phyloP scores from a whole-genome alignment of 768 basidiomycete species.

The Albatrellus ellisii region DNA sequence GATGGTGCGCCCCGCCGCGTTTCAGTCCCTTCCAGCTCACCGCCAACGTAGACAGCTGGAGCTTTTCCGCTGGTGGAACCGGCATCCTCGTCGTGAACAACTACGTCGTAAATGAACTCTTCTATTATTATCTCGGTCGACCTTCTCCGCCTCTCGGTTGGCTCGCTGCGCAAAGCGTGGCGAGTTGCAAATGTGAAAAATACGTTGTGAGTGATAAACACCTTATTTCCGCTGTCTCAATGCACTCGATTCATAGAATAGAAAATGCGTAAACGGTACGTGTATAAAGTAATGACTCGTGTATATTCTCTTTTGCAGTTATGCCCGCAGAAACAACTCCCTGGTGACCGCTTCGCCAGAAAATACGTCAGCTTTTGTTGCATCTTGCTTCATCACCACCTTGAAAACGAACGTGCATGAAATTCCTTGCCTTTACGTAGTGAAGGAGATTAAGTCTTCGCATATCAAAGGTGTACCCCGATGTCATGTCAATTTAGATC shows the following conservation, averaged over 20 bases:
- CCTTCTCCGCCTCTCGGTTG: conserved; percentile 48
- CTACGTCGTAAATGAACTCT: conserved; percentile 44
- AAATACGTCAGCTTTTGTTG: conserved; percentile 25
- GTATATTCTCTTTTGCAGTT: not conserved
- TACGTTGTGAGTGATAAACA: conserved; percentile 28
- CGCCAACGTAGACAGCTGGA: conserved; percentile 2
- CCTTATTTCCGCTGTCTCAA: not conserved
- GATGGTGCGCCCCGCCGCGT: not conserved
- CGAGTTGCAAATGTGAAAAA: conserved; percentile 43
- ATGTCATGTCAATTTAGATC: not conserved
- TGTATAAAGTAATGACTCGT: not conserved
- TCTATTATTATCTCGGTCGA: conserved; percentile 46
- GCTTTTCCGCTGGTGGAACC: conserved; percentile 40
- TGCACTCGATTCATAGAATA: not conserved
- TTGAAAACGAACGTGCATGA: too few species aligned
- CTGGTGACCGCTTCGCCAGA: conserved; percentile 42
- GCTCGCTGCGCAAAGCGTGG: conserved; percentile 28
- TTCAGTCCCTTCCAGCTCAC: not conserved
- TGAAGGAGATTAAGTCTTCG: not conserved
- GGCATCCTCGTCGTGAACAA: conserved; percentile 49
- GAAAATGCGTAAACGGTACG: not conserved
- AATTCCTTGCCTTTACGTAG: too few species aligned
- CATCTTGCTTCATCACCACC: not conserved
- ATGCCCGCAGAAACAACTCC: conserved; percentile 27
- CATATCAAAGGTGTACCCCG: not conserved